Base-by-base conservation (phyloP, 768 basidiomycete genomes). In the Mrakia frigida region DNA sequence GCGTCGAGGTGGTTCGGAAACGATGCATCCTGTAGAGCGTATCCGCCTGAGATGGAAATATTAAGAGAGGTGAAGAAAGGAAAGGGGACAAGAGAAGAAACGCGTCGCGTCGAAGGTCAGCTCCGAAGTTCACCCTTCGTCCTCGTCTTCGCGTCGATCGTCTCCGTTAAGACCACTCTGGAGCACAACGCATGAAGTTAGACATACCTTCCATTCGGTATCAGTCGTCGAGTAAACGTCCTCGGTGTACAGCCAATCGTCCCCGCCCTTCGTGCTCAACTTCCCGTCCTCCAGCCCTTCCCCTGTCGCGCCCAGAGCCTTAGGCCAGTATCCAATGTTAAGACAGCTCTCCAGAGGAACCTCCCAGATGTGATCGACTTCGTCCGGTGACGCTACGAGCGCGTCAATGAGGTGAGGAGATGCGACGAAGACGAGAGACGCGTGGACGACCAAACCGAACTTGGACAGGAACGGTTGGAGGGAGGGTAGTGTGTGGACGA, bases 361-460 rank as follows among this genome's bases (percentile, higher is more conserved):
- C 14, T 74, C 73, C 72, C 72, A 78, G 6, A 78, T 53, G 2
- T 56, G 68, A 13, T 74, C 72, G 31, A 78, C 77, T 59, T 78
- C 77, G n/a, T 61, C 71, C 13, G 73, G 65, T 7, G 53, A 70
- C 43, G 76, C 65, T 6, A 60, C 63, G 11, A 77, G 52, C 21
- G 59, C 53, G 11, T 73, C 72, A 16, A 73, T 77, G 63, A 77
- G 33, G 9, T 37, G 53, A 13, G 33, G 21, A 50, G 56, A 50
- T 3, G 77, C 43, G 67, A 74, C 68, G 43, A 78, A 74, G 23
- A 78, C 77, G 69, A 78, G 39, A 18, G 67, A 60, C 50, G 77
- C 35, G 33, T 78, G 77, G 14, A 78, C 77, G 65, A 78, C 56
- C 37, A 78, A 68, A 18, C 60, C 60, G 77, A 74, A 78, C 43